Base-by-base conservation (phyloP, 2,329 filamentous ascomycete genomes). In the Penicillium sp. region DNA sequence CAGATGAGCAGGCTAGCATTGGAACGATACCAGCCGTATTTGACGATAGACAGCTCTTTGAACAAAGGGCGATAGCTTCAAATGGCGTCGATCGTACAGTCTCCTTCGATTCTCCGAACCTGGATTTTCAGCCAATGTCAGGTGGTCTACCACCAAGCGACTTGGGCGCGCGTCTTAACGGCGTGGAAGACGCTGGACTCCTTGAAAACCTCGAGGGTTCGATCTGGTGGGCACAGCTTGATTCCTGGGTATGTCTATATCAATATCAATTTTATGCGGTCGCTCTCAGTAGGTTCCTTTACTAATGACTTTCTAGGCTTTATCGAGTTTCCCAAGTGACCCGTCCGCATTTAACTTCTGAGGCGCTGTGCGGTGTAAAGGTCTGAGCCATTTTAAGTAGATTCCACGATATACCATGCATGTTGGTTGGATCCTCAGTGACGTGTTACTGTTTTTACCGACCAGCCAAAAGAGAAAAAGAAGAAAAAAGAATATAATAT, bases 151-250 rank as follows among this genome's bases (percentile, higher is more conserved):
- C 69, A n/a, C 33, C 69, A 8, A 40, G 68, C 4, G 68, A 62
- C 12, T 45, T 73, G 13, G 58, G 63, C 13, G 59, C 58, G 3
- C 17, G 66, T 1, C 63, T 72, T 24, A 64, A 67, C 17, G 30
- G 69, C 12, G 64, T 69, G 19, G 69, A 72, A 17, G 73, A 75
- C 57, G 54, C 67, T 17, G 68, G 70, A 7, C 66, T 76, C 28
- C 61, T 78, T 42, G 74, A 76, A 17, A 77, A 70, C 24, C 63
- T 77, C 7, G 76, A 78, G n/a, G 75, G 75, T 6, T 76, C 76
- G 2, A 64, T 73, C 22, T 78, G 76, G 75, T 78, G 76, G 75
- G 70, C 76, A 15, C 75, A 78, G 30, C 64, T 78, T 37, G 76
- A 78, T 59, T 76, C 75, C 28, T 78, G 75, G 76, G 76, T 77